Base-by-base conservation (phyloP, 2,329 filamentous ascomycete species). In the Zalaria obscura region DNA sequence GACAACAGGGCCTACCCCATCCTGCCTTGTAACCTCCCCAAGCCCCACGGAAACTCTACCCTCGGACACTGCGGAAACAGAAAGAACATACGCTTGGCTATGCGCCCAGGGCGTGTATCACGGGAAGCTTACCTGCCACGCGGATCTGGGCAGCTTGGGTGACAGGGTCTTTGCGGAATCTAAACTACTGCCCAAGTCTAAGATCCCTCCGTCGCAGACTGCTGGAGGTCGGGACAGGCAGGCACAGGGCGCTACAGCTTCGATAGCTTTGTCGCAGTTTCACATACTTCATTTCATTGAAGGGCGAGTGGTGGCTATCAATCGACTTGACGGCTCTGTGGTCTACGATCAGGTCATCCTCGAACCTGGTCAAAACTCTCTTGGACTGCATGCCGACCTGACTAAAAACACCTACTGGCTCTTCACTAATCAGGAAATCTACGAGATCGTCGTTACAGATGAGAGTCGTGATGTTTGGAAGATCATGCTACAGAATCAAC, bases 381-480 rank as follows among this genome's bases (percentile, higher is more conserved):
- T 98, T n/a, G 87, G 84, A 0, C 73, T 98, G 11, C 80, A 87
- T 39, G 80, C 89, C 5, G 91, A 98, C 60, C 74, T 83, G 46
- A 89, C 91, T 59, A 94, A 95, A 67, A 93, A 89, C 55, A 98
- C 91, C 0, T 95, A 89, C 57, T 98, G 93, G 91, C 72, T 98
- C 2, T 93, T 96, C 55, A 96, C 89, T 0, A 74, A 76, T 0
- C 75, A 84, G 43, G 87, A 93, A 54, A 94, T 98, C 39, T 95
- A 87, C 51, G 91, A 98, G 63, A 81, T 98, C 44, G 83, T 91
- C 8, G 81, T 89, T 8, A 81, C 79, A 36, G 85, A 96, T 42
- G 91, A 98, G 59, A 84, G 88, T 50, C 71, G 91, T 50, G 84
- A 96, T 57, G 77, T 96, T 10, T 98, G 91, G 91, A 85, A 85